Evolutionary conservation across 129 eudicot species (phyloP), one percentile per base, ranked within the genome.

Genomic region (Ambrosia artemisiifolia): DNA sequence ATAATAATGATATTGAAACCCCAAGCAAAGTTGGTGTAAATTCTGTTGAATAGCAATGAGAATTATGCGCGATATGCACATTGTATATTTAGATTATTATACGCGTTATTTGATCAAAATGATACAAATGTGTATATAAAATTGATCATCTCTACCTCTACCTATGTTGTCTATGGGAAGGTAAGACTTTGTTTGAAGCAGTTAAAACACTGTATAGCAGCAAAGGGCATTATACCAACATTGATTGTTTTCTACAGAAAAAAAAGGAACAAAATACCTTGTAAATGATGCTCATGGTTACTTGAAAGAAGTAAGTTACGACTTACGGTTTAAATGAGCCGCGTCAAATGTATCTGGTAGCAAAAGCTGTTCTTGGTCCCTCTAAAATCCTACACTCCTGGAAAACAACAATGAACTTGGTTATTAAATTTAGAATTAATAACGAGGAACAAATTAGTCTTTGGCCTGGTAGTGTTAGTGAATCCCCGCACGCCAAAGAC

Each of bases 1-100:
- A 78, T 70, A 70, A 78, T 63, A 78, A 70, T 32, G 82, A 78
- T 70, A 71, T 78, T 16, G 82, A 78, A 53, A 16, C 61, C n/a
- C 61, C 77, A 12, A 78, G 77, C 16, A 74, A 74, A 42, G n/a
- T 13, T 36, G 53, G 64, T 50, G 28, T 20, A 20, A 7, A 30
- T 35, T 74, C 78, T 2, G 55, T 74, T 34, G 78, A 74, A 35
- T 34, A 48, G 71, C 16, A 14, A 65, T 64, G 32, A 50, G 42
- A 30, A 18, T 33, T 73, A 33, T 62, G 16, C 16, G 17, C 36
- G 9, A 30, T 11, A 55, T n/a, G n/a, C n/a, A n/a, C n/a, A n/a
- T n/a, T n/a, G n/a, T n/a, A n/a, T n/a, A n/a, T n/a, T n/a, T n/a
- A n/a, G n/a, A 61, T 0, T 63, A 8, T 35, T 62, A 32, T 34